A percentile compares a stretch with the other conserved stretches of the same genome.
Evolutionary conservation across 495 filamentous ascomycete genomes (phyloP).

Genomic region (Recurvomyces mirabilis): DNA sequence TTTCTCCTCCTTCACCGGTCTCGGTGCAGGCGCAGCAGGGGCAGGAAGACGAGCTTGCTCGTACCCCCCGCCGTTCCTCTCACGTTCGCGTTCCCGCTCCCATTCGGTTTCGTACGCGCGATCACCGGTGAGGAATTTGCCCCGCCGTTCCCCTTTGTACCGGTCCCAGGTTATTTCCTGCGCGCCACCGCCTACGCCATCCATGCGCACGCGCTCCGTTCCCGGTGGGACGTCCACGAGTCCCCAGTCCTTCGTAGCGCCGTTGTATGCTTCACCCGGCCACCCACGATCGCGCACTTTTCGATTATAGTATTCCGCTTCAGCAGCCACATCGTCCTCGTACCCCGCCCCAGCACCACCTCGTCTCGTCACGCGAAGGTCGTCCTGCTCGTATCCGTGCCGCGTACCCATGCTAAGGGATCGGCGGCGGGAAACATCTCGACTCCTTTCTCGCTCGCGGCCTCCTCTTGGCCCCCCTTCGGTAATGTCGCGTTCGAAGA

Average conservation of each 20-base stretch:
- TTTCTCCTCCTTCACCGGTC: not conserved
- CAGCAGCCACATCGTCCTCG: conserved; percentile 37
- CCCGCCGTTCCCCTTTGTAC: conserved; percentile 63
- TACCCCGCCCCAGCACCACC: no score
- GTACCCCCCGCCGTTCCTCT: conserved; percentile 22
- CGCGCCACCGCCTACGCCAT: conserved; percentile 54
- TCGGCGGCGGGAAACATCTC: not conserved
- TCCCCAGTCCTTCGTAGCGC: conserved; percentile 58
- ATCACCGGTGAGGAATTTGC: conserved; percentile 51
- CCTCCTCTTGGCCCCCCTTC: conserved; percentile 23
- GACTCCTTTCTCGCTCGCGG: not conserved
- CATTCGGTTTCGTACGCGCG: conserved; percentile 27
- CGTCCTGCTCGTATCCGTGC: not conserved
- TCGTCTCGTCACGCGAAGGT: no score
- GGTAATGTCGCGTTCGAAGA: conserved; percentile 45
- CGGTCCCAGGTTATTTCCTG: conserved; percentile 64
- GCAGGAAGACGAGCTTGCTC: conserved; percentile 13
- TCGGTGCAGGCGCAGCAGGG: not conserved
- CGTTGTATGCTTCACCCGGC: conserved; percentile 56
- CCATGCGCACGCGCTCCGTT: conserved; percentile 62
- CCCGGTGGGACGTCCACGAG: conserved; percentile 74
- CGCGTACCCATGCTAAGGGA: not conserved
- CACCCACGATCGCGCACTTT: conserved; percentile 47
- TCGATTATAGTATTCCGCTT: conserved; percentile 56
- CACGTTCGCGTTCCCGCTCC: no score